Conservation (phyloP, 768 basidiomycete species). For the Lanmaoa rubissima region DNA sequence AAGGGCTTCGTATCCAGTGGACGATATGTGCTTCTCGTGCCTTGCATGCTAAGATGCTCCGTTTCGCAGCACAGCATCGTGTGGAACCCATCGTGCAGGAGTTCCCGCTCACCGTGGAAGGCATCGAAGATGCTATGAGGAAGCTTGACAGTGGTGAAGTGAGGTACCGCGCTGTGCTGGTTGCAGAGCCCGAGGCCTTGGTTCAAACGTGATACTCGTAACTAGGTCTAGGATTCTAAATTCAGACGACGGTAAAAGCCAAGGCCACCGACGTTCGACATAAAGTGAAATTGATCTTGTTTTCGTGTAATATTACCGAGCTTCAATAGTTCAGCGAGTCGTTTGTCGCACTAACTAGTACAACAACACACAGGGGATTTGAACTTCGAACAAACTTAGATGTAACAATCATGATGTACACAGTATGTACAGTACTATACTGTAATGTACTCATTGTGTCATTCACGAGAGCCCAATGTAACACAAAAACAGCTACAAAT, state of each 20-base stretch:
- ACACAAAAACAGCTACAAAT: not conserved
- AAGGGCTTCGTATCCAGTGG: constrained; percentile 15
- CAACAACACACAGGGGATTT: too few species aligned
- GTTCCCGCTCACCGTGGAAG: constrained; percentile 26
- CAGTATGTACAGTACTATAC: not conserved
- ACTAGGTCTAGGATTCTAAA: not conserved
- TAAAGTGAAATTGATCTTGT: not conserved
- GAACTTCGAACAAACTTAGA: too few species aligned
- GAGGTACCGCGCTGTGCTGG: constrained; percentile 26
- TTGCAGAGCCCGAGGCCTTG: constrained; percentile 6
- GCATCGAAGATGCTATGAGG: constrained; percentile 15
- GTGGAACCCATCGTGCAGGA: constrained; percentile 24
- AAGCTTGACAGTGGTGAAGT: constrained; percentile 6
- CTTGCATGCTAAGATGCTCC: constrained; percentile 23
- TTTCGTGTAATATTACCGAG: not conserved
- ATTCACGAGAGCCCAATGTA: not conserved
- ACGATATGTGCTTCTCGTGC: not conserved
- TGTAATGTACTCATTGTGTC: not conserved
- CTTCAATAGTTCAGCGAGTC: too few species aligned
- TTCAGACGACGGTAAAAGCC: too few species aligned
- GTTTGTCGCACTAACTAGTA: too few species aligned
- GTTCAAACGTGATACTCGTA: not conserved
- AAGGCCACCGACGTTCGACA: not conserved
- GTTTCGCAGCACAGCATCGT: constrained; percentile 23
- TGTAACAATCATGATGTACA: too few species aligned